Evolutionary conservation across 1,284 basidiomycete genomes (phyloP).

Genomic region (Trichosporon sp.): DNA sequence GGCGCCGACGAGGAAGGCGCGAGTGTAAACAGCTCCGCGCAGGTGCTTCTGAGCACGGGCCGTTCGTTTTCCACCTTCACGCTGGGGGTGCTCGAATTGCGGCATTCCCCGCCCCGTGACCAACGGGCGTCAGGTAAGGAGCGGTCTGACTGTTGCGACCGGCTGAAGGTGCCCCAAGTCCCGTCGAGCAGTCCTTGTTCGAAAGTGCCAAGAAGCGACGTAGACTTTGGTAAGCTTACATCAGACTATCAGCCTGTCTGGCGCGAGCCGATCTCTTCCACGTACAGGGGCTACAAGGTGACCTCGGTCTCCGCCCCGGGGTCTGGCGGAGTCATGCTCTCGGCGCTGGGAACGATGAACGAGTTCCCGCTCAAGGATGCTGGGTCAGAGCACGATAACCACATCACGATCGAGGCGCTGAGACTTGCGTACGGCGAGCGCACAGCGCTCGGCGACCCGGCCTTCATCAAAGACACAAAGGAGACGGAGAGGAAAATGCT

Average conservation of each 20-base stretch:
- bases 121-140: background rate
- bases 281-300: conserved; percentile 32
- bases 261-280: conserved; percentile 26
- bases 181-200: too few species aligned
- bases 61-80: background rate
- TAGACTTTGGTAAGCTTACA: background rate
- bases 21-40: too few species aligned
- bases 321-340: conserved; percentile 37
- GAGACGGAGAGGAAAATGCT: conserved; percentile 29
- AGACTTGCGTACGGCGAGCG: conserved; percentile 41
- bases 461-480: conserved; percentile 29
- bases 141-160: background rate
- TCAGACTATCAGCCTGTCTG: conserved; percentile 31
- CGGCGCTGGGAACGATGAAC: conserved; percentile 33
- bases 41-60: background rate
- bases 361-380: conserved; percentile 18
- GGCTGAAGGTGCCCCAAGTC: too few species aligned
- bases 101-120: background rate
- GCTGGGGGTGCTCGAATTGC: too few species aligned
- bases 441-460: conserved; percentile 40
- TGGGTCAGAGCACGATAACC: conserved; percentile 21
- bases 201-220: too few species aligned
- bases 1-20: too few species aligned
- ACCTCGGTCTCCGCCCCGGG: conserved; percentile 40
- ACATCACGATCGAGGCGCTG: conserved; percentile 34